phyloP scores from a whole-genome alignment of 768 basidiomycete genomes.

The Mycena metata region DNA sequence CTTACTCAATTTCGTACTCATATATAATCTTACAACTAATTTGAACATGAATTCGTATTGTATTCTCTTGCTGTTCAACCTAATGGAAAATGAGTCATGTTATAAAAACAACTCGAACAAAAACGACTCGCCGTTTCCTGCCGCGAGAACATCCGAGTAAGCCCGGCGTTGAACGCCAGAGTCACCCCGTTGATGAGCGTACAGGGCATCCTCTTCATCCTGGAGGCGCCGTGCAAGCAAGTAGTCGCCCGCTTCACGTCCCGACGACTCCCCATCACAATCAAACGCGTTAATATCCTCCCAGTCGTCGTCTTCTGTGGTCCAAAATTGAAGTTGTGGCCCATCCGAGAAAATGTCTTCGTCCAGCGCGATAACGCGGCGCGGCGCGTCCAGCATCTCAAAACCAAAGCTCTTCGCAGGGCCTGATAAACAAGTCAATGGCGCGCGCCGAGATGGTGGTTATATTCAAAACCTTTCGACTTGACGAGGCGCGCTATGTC shows the following conservation, averaged over 20 bases:
- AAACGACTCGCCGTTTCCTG: too few relatives aligned
- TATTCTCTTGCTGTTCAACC: too few relatives aligned
- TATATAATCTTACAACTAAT: too few relatives aligned
- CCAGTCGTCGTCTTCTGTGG: conserved; percentile 16
- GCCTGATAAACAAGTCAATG: background rate
- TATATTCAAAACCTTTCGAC: conserved; percentile 12
- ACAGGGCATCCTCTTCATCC: conserved; percentile 9
- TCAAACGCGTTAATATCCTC: conserved; percentile 7
- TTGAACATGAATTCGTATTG: too few relatives aligned
- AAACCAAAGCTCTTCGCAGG: conserved; percentile 1
- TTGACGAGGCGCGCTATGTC: conserved; percentile 22
- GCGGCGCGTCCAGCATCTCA: conserved; percentile 16
- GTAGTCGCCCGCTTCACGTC: background rate
- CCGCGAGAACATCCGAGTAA: conserved; percentile 7
- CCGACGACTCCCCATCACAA: background rate
- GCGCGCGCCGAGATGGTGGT: background rate
- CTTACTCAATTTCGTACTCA: too few relatives aligned
- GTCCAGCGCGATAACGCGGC: conserved; percentile 17
- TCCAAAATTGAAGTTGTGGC: background rate
- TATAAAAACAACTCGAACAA: too few relatives aligned
- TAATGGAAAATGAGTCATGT: too few relatives aligned
- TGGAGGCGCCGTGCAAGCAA: conserved; percentile 17
- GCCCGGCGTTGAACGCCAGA: conserved; percentile 7
- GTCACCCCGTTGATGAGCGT: background rate
- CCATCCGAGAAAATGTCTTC: conserved; percentile 10